Conservation (phyloP, 495 filamentous ascomycete genomes). For the Corynascus novoguineensis region DNA sequence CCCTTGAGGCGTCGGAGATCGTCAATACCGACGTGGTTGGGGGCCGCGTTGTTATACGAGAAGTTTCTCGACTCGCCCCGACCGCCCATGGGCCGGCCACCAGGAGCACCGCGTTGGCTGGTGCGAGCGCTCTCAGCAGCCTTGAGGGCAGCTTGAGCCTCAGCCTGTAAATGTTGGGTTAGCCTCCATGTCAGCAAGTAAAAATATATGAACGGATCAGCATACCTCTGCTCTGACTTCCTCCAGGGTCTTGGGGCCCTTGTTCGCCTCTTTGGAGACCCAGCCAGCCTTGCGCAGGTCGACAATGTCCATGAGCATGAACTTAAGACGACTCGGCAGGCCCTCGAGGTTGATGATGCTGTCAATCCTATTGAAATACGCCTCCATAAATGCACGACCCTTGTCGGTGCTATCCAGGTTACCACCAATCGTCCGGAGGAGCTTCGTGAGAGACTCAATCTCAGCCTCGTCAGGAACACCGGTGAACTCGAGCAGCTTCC, state of each 20-base stretch:
- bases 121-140: constrained; percentile 56
- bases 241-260: constrained; percentile 93
- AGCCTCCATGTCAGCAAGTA: constrained; percentile 14
- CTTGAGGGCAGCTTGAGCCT: constrained; percentile 68
- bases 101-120: constrained; percentile 55
- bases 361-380: constrained; percentile 87
- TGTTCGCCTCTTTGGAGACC: constrained; percentile 79
- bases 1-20: constrained; percentile 76
- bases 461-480: constrained; percentile 92
- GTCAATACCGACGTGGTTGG: constrained; percentile 78
- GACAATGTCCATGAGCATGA: constrained; percentile 94
- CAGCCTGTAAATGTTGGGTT: constrained; percentile 31
- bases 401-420: constrained; percentile 78
- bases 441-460: constrained; percentile 87
- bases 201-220: constrained; percentile 2
- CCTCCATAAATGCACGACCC: constrained; percentile 77
- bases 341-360: constrained; percentile 67
- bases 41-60: constrained; percentile 60
- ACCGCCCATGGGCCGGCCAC: constrained; percentile 63
- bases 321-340: constrained; percentile 79
- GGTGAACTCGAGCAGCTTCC: constrained; percentile 92
- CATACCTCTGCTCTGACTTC: constrained; percentile 81
- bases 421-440: constrained; percentile 83
- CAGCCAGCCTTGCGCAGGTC: constrained; percentile 73
- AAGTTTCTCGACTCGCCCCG: constrained; percentile 83